A percentile compares a stretch with the other conserved stretches of the same genome.
phyloP scores from a whole-genome alignment of 1,284 basidiomycete species.

The Serendipita sp. region DNA sequence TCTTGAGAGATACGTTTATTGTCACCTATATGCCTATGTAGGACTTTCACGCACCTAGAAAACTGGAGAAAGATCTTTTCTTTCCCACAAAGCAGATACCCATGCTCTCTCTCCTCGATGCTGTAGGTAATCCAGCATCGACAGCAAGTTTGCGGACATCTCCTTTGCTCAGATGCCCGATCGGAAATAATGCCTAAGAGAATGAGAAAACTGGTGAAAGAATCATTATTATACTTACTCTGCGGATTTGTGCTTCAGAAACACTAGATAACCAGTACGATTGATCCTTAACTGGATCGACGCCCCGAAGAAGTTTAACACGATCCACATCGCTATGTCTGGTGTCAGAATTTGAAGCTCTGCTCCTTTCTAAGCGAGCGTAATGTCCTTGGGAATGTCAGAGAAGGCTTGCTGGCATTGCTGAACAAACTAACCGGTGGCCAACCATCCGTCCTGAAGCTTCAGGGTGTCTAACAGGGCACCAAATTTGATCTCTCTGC shows the following conservation, averaged over 20 bases:
- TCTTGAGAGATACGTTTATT: slow-evolving; percentile 29
- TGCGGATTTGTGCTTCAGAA: slow-evolving; percentile 40
- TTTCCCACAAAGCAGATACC: slow-evolving; percentile 95
- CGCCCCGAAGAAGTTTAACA: slow-evolving; percentile 50
- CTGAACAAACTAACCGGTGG: slow-evolving; percentile 44
- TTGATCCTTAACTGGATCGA: slow-evolving; percentile 75
- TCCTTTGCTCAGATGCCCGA: slow-evolving; percentile 51
- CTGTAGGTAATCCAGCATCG: slow-evolving; percentile 56
- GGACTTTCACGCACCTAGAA: slow-evolving; percentile 41
- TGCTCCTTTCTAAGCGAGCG: slow-evolving; percentile 50
- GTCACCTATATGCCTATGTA: not conserved
- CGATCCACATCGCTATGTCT: slow-evolving; percentile 19
- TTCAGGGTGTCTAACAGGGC: slow-evolving; percentile 57
- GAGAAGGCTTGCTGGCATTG: slow-evolving; percentile 1
- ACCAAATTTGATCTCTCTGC: slow-evolving; percentile 88
- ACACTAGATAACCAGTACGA: slow-evolving; percentile 85
- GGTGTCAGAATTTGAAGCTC: slow-evolving; percentile 13
- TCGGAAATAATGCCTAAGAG: slow-evolving; percentile 61
- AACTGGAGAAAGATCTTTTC: slow-evolving; percentile 56
- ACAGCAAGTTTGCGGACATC: slow-evolving; percentile 70
- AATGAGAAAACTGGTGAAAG: not conserved
- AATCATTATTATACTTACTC: slow-evolving; percentile 15
- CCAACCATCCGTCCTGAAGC: slow-evolving; percentile 42
- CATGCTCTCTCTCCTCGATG: slow-evolving; percentile 77
- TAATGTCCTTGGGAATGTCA: slow-evolving; percentile 58